Conservation (phyloP, 257 asterid genomes). For the Ocimum tenuiflorum region DNA sequence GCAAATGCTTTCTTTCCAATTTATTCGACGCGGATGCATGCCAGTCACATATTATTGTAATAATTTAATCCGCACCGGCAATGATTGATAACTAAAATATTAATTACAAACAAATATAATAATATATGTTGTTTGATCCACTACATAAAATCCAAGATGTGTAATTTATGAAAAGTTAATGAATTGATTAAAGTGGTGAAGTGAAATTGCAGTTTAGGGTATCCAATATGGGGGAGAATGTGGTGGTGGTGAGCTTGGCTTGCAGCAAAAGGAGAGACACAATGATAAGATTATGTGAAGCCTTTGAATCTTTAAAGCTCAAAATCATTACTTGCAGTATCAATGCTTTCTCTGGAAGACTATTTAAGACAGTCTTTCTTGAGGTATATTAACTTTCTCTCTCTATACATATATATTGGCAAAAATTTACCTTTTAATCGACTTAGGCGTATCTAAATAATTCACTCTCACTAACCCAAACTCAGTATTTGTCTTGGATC, state of each 20-base stretch:
- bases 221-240: slow-evolving; percentile 51
- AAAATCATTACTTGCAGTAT: slow-evolving; percentile 54
- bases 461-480: no score
- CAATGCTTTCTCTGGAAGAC: slow-evolving; percentile 43
- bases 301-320: slow-evolving; percentile 61
- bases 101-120: no score
- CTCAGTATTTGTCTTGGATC: no score
- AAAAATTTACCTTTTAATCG: no score
- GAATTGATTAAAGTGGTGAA: not conserved
- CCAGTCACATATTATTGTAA: no score
- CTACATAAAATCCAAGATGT: no score
- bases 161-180: no score
- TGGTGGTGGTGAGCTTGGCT: slow-evolving; percentile 49
- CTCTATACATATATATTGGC: no score
- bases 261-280: slow-evolving; percentile 58
- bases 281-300: slow-evolving; percentile 51
- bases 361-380: slow-evolving; percentile 50
- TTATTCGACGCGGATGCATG: no score
- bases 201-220: slow-evolving; percentile 47
- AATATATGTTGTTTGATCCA: not conserved
- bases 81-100: not conserved
- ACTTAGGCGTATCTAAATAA: no score
- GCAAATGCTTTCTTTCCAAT: no score
- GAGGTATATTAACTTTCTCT: slow-evolving; percentile 35
- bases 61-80: not conserved